phyloP scores from a whole-genome alignment of 2,329 filamentous ascomycete genomes.

The Coniochaeta sp. region DNA sequence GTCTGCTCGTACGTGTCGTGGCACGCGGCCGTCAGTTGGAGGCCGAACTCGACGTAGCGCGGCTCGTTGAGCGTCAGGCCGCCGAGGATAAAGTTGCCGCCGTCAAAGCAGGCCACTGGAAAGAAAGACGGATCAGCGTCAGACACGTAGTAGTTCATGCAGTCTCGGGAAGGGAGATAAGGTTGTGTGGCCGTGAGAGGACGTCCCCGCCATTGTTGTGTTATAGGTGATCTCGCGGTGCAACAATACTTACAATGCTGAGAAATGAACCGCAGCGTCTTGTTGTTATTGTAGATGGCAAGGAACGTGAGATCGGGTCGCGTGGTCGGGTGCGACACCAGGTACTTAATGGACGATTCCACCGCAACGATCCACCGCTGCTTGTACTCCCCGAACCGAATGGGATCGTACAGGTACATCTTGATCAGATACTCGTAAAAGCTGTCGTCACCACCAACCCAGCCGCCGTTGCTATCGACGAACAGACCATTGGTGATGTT shows the following conservation, averaged over 20 bases:
- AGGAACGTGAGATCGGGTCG: conserved; percentile 69
- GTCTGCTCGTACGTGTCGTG: conserved; percentile 65
- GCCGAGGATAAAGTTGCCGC: conserved; percentile 78
- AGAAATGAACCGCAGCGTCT: conserved; percentile 33
- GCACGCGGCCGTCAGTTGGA: conserved; percentile 65
- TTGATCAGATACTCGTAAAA: conserved; percentile 91
- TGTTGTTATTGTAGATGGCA: conserved; percentile 46
- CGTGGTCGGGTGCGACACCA: conserved; percentile 59
- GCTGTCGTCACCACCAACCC: conserved; percentile 70
- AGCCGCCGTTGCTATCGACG: conserved; percentile 60
- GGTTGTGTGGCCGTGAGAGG: conserved; percentile 15
- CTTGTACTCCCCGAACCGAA: conserved; percentile 55
- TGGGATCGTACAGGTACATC: conserved; percentile 75
- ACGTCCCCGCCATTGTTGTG: not conserved
- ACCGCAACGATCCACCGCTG: conserved; percentile 71
- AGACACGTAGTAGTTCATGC: not conserved
- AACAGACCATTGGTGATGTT: conserved; percentile 60
- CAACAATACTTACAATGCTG: conserved; percentile 37
- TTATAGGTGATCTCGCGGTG: not conserved
- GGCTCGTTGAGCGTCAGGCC: conserved; percentile 60
- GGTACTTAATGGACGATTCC: conserved; percentile 65
- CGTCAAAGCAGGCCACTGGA: conserved; percentile 75
- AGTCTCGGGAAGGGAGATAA: conserved; percentile 8
- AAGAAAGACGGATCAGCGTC: not conserved
- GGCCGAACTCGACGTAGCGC: conserved; percentile 67